These are phyloP conservation scores for Nigrograna mackinnonii DNA, from an alignment of 2,329 filamentous ascomycete genomes.

Conservation along the genomic window DNA sequence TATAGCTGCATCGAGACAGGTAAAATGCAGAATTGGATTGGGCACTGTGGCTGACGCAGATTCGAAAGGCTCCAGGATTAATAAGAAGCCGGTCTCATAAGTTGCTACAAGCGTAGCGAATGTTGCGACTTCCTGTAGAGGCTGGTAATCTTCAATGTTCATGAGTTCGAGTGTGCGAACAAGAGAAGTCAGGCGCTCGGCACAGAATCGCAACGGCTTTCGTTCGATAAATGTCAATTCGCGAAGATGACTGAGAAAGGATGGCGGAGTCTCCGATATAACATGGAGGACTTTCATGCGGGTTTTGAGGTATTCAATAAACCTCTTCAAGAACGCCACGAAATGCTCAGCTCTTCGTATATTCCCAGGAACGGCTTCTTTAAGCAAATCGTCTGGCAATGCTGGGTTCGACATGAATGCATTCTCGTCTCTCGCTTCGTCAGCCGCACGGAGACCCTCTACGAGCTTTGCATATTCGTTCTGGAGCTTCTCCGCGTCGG, in stretches of 20 bases:
- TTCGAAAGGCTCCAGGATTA: constrained; percentile 97
- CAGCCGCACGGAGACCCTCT: constrained; percentile 83
- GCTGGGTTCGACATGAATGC: constrained; percentile 97
- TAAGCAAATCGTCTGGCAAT: constrained; percentile 88
- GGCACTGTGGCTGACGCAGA: constrained; percentile 94
- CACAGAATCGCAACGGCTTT: constrained; percentile 92
- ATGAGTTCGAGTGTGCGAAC: constrained; percentile 94
- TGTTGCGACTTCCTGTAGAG: constrained; percentile 94
- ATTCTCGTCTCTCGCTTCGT: constrained; percentile 89
- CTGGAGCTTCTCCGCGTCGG: constrained; percentile 90
- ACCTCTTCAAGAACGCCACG: constrained; percentile 89
- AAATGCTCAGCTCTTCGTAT: constrained; percentile 97
- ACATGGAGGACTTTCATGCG: constrained; percentile 98
- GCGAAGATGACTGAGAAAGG: constrained; percentile 88
- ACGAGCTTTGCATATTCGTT: constrained; percentile 96
- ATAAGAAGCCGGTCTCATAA: constrained; percentile 92
- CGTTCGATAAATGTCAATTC: constrained; percentile 98
- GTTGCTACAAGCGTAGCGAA: constrained; percentile 96
- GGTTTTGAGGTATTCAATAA: constrained; percentile 97
- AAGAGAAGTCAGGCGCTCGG: constrained; percentile 89
- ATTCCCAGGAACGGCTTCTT: constrained; percentile 95
- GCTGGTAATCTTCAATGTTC: constrained; percentile 97
- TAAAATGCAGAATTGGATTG: constrained; percentile 96
- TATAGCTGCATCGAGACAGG: constrained; percentile 94
- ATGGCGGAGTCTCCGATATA: constrained; percentile 94